Evolutionary conservation across 2,329 filamentous ascomycete genomes (phyloP).

Genomic region (Phialemoniopsis sp.): DNA sequence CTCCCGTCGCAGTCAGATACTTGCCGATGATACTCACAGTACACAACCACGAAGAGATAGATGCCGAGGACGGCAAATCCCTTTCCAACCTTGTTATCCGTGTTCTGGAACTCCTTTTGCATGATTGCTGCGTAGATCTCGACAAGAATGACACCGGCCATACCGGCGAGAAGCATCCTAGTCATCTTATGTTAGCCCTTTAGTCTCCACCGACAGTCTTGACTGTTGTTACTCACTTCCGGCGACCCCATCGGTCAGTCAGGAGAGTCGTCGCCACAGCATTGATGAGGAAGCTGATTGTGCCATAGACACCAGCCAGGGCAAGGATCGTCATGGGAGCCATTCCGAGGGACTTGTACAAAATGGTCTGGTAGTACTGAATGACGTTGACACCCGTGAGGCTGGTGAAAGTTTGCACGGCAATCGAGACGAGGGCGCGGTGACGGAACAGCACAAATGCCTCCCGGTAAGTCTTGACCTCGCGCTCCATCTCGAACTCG

Average conservation of each 20-base stretch:
- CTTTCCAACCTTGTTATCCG: slow-evolving; percentile 49
- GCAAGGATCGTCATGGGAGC: slow-evolving; percentile 43
- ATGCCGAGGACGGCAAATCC: slow-evolving; percentile 57
- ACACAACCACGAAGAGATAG: slow-evolving; percentile 52
- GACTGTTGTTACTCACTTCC: slow-evolving; percentile 31
- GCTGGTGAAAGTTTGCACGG: slow-evolving; percentile 53
- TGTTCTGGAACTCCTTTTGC: slow-evolving; percentile 52
- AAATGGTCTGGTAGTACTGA: slow-evolving; percentile 30
- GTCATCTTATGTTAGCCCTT: not conserved
- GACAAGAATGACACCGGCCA: slow-evolving; percentile 46
- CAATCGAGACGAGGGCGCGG: slow-evolving; percentile 47
- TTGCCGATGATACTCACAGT: slow-evolving; percentile 32
- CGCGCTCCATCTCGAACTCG: slow-evolving; percentile 52
- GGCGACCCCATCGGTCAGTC: slow-evolving; percentile 54
- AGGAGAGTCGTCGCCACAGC: slow-evolving; percentile 45
- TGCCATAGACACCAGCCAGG: slow-evolving; percentile 50
- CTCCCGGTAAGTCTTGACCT: slow-evolving; percentile 46
- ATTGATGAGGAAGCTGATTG: slow-evolving; percentile 45
- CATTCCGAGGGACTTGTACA: slow-evolving; percentile 52
- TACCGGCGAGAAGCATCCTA: slow-evolving; percentile 51
- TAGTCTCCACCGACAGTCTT: not conserved
- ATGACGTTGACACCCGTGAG: slow-evolving; percentile 56
- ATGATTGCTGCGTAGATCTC: slow-evolving; percentile 57
- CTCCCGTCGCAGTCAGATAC: slow-evolving; percentile 11
- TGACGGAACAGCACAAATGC: slow-evolving; percentile 47